phyloP scores from a whole-genome alignment of 768 basidiomycete species.

The Lentinula boryana region DNA sequence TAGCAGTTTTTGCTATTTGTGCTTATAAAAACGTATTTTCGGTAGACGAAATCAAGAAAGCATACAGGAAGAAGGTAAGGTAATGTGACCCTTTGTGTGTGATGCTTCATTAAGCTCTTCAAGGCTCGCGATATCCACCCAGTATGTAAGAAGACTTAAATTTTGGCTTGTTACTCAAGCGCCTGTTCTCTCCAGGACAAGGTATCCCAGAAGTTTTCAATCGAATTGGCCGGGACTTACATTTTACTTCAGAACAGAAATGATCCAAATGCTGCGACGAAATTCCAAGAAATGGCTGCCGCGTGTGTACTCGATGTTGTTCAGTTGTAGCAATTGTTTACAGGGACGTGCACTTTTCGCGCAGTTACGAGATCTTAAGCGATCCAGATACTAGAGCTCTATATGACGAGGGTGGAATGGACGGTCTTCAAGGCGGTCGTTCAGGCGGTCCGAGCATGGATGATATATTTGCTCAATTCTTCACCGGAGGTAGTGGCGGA shows the following conservation, averaged over 20 bases:
- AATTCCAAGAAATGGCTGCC: slow-evolving; percentile 85
- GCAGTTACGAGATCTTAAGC: slow-evolving; percentile 78
- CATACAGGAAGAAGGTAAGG: slow-evolving; percentile 83
- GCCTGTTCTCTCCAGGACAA: slow-evolving; percentile 51
- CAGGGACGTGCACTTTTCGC: background rate
- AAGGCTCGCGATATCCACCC: slow-evolving; percentile 89
- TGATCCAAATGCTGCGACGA: slow-evolving; percentile 74
- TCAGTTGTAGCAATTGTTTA: no score
- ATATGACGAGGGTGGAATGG: slow-evolving; percentile 74
- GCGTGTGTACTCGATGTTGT: slow-evolving; percentile 50
- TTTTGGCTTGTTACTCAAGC: slow-evolving; percentile 7
- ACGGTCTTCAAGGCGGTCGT: slow-evolving; percentile 47
- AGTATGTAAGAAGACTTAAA: slow-evolving; percentile 35
- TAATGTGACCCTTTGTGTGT: slow-evolving; percentile 6
- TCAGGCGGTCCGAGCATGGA: slow-evolving; percentile 37
- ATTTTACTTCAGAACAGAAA: slow-evolving; percentile 65
- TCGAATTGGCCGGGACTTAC: background rate
- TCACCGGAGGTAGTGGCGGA: slow-evolving; percentile 40
- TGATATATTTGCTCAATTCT: slow-evolving; percentile 75
- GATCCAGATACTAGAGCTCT: slow-evolving; percentile 60
- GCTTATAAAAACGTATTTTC: slow-evolving; percentile 1
- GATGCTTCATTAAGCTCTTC: slow-evolving; percentile 10
- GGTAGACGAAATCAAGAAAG: slow-evolving; percentile 85
- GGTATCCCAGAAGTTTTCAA: slow-evolving; percentile 24
- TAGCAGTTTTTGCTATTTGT: background rate